Evolutionary conservation across 2,329 filamentous ascomycete species (phyloP).

Genomic region (Phaeosphaeriaceae sp.): DNA sequence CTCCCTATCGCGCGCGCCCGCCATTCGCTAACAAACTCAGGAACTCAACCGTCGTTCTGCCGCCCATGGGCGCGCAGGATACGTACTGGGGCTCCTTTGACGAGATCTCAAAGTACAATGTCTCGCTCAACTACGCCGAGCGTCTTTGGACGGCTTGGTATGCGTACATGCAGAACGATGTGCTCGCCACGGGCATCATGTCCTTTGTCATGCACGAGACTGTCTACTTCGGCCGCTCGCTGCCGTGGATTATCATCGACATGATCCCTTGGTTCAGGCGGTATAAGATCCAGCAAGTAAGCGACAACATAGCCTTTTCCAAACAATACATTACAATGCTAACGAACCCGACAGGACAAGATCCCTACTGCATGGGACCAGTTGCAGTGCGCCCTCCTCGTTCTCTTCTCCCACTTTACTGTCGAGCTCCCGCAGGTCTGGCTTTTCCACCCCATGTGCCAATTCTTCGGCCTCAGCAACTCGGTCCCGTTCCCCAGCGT

Average conservation of each 20-base stretch:
- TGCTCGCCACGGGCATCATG: conserved; percentile 95
- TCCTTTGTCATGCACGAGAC: conserved; percentile 94
- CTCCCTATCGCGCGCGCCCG: no score
- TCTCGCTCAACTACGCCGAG: conserved; percentile 85
- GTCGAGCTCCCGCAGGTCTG: conserved; percentile 98
- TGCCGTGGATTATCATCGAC: conserved; percentile 95
- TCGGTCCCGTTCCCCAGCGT: conserved; percentile 86
- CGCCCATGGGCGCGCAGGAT: conserved; percentile 52
- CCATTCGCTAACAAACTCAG: conserved; percentile 17
- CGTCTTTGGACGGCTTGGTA: conserved; percentile 96
- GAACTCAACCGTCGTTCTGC: conserved; percentile 45
- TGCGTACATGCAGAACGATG: conserved; percentile 96
- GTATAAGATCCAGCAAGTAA: conserved; percentile 91
- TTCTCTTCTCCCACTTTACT: conserved; percentile 94
- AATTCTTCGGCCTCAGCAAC: conserved; percentile 87
- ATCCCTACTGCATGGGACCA: conserved; percentile 92
- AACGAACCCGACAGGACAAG: conserved; percentile 65
- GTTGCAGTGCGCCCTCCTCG: conserved; percentile 90
- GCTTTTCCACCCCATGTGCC: conserved; percentile 97
- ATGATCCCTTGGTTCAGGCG: conserved; percentile 83
- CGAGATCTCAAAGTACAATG: conserved; percentile 73
- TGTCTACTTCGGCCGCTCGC: conserved; percentile 88
- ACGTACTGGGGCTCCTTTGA: conserved; percentile 72
- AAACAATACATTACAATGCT: not conserved
- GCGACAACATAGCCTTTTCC: conserved; percentile 34